These are phyloP conservation scores for Barbatosphaeria neglecta DNA, from an alignment of 495 filamentous ascomycete genomes.

Conservation along the genomic window DNA sequence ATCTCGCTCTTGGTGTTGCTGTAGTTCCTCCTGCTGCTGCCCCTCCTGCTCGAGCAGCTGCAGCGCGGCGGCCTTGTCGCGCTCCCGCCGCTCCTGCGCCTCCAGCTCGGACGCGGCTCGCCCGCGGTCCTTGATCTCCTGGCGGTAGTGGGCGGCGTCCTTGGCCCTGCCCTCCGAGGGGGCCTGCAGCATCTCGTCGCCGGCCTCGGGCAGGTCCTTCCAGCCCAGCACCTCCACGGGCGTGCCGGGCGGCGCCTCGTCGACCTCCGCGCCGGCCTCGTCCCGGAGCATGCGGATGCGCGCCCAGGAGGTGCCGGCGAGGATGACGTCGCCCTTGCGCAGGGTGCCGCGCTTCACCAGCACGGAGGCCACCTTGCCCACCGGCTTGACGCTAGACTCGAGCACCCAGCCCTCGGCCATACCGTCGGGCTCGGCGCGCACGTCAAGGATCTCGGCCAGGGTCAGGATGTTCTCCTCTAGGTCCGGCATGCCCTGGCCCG, in stretches of 20 bases:
- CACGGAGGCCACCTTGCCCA: conserved; percentile 79
- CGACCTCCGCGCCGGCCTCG: conserved; percentile 64
- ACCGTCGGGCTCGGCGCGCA: conserved; percentile 66
- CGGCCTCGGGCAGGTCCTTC: conserved; percentile 82
- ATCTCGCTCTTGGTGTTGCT: neutral
- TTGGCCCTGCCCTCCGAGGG: conserved; percentile 68
- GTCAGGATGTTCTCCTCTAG: conserved; percentile 81
- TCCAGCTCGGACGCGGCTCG: conserved; percentile 22
- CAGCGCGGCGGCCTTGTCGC: conserved; percentile 34
- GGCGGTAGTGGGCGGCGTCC: conserved; percentile 63
- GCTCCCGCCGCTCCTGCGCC: conserved; percentile 20
- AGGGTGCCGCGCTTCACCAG: conserved; percentile 83
- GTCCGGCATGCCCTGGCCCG: conserved; percentile 81
- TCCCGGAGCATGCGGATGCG: conserved; percentile 73
- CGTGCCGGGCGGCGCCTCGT: conserved; percentile 71
- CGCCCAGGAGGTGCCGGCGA: conserved; percentile 78
- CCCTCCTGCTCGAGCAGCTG: conserved; percentile 3
- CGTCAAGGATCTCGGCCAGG: conserved; percentile 79
- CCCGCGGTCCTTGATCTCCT: conserved; percentile 35
- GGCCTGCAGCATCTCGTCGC: conserved; percentile 78
- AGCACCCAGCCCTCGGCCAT: conserved; percentile 87
- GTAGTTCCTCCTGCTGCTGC: conserved; percentile 1
- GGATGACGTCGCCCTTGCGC: conserved; percentile 67
- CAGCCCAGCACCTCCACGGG: conserved; percentile 91
- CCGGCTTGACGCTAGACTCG: conserved; percentile 80